Conservation (phyloP, 257 asterid species). For the Solanum commersonii region DNA sequence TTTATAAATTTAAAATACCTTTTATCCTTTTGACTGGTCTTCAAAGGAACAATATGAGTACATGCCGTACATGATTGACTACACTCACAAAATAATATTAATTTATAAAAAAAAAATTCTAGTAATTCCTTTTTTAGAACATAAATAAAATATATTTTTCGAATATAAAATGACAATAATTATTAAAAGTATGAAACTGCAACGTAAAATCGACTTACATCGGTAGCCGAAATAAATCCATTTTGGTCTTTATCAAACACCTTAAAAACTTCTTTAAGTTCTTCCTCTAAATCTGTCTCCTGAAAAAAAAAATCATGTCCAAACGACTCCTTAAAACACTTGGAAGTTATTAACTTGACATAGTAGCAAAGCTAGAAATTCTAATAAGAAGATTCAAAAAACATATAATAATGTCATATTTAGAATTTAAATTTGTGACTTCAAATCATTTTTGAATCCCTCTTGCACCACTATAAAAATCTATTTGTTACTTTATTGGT, state of each 20-base stretch:
- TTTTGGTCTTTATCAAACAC: conserved; percentile 51
- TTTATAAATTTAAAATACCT: background rate
- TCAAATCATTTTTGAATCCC: background rate
- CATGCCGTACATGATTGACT: background rate
- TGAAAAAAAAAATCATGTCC: background rate
- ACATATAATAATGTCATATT: background rate
- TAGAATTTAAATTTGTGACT: background rate
- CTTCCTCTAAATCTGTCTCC: conserved; percentile 44
- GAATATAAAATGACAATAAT: background rate
- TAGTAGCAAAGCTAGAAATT: background rate
- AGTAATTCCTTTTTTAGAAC: background rate
- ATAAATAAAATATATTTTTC: background rate
- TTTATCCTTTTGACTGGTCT: background rate
- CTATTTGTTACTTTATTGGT: background rate
- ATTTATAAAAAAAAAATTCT: background rate
- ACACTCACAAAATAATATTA: background rate
- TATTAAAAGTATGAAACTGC: background rate
- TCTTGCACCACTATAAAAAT: background rate
- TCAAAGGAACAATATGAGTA: background rate
- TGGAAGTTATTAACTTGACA: background rate
- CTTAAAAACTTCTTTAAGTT: conserved; percentile 44
- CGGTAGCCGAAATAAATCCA: conserved; percentile 41
- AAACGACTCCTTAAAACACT: background rate
- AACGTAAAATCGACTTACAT: conserved; percentile 12
- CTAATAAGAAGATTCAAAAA: background rate